phyloP scores from a whole-genome alignment of 768 basidiomycete genomes.

The Lactarius evosmus region DNA sequence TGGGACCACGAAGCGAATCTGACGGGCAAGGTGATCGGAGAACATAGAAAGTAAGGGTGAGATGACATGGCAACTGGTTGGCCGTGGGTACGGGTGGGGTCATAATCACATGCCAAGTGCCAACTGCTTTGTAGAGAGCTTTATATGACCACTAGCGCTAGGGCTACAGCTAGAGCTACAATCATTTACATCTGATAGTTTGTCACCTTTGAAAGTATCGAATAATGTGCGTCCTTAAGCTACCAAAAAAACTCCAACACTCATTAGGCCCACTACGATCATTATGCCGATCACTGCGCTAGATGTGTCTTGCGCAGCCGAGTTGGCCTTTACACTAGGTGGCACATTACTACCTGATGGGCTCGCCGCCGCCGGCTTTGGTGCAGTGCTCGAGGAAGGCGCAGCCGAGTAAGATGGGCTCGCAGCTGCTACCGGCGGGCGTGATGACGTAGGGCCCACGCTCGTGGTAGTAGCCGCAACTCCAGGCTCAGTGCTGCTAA shows the following conservation, averaged over 20 bases:
- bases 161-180: not conserved
- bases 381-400: not conserved
- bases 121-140: no score
- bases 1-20: conserved; percentile 76
- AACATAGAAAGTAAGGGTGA: conserved; percentile 10
- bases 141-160: not conserved
- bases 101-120: conserved; percentile 21
- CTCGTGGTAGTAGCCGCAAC: not conserved
- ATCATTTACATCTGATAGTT: conserved; percentile 11
- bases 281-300: conserved; percentile 44
- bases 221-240: conserved; percentile 6
- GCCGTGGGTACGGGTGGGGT: not conserved
- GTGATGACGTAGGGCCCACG: not conserved
- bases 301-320: conserved; percentile 36
- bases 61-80: not conserved
- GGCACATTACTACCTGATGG: not conserved
- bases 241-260: conserved; percentile 46
- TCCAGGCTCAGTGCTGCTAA: conserved; percentile 3
- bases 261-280: conserved; percentile 49
- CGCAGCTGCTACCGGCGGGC: not conserved
- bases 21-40: conserved; percentile 51
- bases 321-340: conserved; percentile 31
- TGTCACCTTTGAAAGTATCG: conserved; percentile 6
- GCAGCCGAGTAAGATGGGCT: not conserved
- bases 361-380: conserved; percentile 9